These are phyloP conservation scores for Hyphopichia buzzinii DNA, from an alignment of 1,139 yeast genomes.

Conservation along the genomic window DNA sequence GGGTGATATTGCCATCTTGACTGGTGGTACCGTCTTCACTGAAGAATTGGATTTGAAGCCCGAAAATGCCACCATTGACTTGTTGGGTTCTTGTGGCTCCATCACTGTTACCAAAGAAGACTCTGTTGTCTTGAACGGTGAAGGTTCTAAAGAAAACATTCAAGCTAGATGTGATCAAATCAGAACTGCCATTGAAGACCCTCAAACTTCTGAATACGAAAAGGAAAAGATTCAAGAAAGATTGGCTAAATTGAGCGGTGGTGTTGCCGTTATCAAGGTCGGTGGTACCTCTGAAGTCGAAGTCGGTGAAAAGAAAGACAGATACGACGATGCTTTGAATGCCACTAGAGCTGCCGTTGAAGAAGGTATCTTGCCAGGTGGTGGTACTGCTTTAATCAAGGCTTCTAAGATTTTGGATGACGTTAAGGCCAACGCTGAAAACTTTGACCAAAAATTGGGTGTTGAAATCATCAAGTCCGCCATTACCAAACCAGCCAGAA, in stretches of 20 bases:
- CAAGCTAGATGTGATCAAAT: conserved; percentile 95
- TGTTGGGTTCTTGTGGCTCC: conserved; percentile 91
- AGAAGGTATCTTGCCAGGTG: conserved; percentile 99
- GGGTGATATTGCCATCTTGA: conserved; percentile 94
- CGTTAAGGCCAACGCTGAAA: conserved; percentile 65
- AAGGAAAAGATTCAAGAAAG: conserved; percentile 98
- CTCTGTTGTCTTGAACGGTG: conserved; percentile 93
- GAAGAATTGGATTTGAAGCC: conserved; percentile 98
- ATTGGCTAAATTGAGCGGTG: conserved; percentile 96
- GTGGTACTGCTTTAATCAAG: conserved; percentile 98
- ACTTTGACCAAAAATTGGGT: conserved; percentile 98
- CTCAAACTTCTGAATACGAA: conserved; percentile 88
- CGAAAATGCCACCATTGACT: conserved; percentile 89
- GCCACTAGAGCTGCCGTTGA: conserved; percentile 99
- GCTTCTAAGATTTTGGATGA: conserved; percentile 82
- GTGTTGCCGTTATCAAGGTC: conserved; percentile 98
- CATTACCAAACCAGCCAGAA: conserved; percentile 94
- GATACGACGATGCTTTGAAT: conserved; percentile 98
- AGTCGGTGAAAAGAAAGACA: conserved; percentile 99
- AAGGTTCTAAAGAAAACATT: conserved; percentile 87
- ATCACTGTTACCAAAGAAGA: conserved; percentile 96
- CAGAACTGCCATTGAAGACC: conserved; percentile 71
- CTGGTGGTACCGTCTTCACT: conserved; percentile 98
- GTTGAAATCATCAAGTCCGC: conserved; percentile 95
- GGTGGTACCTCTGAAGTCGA: conserved; percentile 99